A percentile compares a stretch with the other conserved stretches of the same genome.
Conservation (phyloP, 257 asterid genomes). For the Capsicum rhomboideum region DNA sequence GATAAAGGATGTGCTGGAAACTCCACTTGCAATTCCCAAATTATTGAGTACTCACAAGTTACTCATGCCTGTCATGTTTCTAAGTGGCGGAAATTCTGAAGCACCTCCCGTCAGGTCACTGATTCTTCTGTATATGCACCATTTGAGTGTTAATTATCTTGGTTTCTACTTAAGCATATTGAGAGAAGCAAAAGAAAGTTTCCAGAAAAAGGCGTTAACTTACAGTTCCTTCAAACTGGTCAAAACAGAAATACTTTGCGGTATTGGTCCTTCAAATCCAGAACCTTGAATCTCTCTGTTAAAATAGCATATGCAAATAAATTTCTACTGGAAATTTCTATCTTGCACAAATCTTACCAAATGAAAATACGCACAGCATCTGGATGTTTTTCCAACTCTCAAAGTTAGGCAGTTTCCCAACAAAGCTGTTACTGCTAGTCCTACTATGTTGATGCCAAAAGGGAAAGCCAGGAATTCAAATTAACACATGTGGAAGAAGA, state of each 20-base stretch:
- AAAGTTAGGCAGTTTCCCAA: conserved; percentile 40
- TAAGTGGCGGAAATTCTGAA: conserved; percentile 36
- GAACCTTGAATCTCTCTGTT: conserved; percentile 50
- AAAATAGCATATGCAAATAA: background rate
- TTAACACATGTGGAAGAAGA: background rate
- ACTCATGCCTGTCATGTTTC: conserved; percentile 22
- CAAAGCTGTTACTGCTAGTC: conserved; percentile 46
- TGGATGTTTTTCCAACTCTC: conserved; percentile 32
- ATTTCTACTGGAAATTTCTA: background rate
- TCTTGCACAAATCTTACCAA: background rate
- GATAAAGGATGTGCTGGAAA: background rate
- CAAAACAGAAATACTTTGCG: conserved; percentile 32
- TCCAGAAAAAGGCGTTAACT: conserved; percentile 5
- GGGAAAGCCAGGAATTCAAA: background rate
- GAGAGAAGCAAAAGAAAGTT: background rate
- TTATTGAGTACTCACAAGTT: conserved; percentile 28
- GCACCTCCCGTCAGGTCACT: conserved; percentile 41
- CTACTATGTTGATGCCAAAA: conserved; percentile 21
- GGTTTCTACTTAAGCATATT: background rate
- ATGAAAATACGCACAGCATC: conserved; percentile 29
- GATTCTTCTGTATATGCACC: conserved; percentile 39
- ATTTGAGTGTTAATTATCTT: background rate
- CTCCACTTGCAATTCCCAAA: conserved; percentile 1
- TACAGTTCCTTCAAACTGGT: conserved; percentile 41
- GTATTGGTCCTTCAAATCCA: conserved; percentile 62